Percentiles rank a stretch among this genome's conserved stretches.
phyloP scores from a whole-genome alignment of 495 filamentous ascomycete genomes.

The Geoglossum glabrum region DNA sequence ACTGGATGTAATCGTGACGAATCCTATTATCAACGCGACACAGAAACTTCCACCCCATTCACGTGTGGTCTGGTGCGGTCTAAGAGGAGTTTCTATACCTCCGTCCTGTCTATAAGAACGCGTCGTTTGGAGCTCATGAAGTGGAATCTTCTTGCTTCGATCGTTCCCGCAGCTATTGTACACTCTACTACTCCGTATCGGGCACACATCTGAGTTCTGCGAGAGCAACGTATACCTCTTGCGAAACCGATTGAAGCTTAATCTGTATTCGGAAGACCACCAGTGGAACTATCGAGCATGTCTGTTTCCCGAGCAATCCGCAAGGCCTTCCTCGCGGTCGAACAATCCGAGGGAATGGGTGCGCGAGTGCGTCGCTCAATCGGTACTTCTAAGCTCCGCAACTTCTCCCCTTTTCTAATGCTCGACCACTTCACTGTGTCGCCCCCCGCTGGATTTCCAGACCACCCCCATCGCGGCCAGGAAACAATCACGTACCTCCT shows the following conservation, averaged over 20 bases:
- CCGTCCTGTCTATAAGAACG: not conserved
- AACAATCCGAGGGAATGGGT: slow-evolving; percentile 79
- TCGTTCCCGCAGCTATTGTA: not conserved
- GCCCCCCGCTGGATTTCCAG: slow-evolving; percentile 70
- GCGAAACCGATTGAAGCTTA: not conserved
- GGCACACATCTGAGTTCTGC: not conserved
- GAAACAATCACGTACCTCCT: slow-evolving; percentile 89
- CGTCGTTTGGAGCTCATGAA: not conserved
- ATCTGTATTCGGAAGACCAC: not conserved
- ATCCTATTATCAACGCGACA: not conserved
- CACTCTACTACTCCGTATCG: not conserved
- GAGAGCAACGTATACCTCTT: not conserved
- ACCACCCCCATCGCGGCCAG: slow-evolving; percentile 59
- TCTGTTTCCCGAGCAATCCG: slow-evolving; percentile 53
- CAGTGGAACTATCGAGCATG: slow-evolving; percentile 27
- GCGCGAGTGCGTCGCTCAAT: slow-evolving; percentile 77
- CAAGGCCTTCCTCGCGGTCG: slow-evolving; percentile 61
- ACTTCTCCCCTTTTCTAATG: slow-evolving; percentile 93
- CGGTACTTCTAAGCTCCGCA: slow-evolving; percentile 61
- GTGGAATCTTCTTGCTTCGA: not conserved
- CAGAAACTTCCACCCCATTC: not conserved
- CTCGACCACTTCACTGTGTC: slow-evolving; percentile 80
- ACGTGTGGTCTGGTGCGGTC: not conserved
- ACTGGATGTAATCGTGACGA: not conserved
- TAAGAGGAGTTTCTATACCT: not conserved